Percentiles rank a stretch among this genome's conserved stretches.
These are phyloP conservation scores for Limtongia smithiae DNA, from an alignment of 805 yeast genomes.

Conservation along the genomic window DNA sequence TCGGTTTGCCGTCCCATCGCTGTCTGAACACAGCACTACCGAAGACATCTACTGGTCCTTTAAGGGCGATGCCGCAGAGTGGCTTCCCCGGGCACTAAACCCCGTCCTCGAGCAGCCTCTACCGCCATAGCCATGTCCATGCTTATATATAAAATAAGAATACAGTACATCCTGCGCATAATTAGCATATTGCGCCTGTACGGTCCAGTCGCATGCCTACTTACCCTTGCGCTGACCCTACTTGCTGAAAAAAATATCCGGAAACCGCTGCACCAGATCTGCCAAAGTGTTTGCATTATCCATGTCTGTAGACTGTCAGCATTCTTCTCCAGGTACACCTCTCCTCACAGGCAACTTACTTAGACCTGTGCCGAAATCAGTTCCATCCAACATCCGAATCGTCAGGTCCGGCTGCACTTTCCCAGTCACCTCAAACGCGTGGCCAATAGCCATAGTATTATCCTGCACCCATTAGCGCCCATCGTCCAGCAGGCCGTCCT, in stretches of 20 bases:
- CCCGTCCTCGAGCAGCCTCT: conserved; percentile 39
- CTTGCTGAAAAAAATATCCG: conserved; percentile 14
- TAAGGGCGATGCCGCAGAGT: conserved; percentile 69
- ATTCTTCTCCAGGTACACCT: background rate
- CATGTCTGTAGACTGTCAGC: conserved; percentile 11
- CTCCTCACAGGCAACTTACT: conserved; percentile 7
- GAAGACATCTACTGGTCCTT: conserved; percentile 11
- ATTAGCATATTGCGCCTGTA: background rate
- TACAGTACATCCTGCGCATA: background rate
- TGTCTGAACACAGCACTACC: background rate
- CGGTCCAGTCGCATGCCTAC: too few species aligned
- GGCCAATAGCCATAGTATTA: conserved; percentile 27
- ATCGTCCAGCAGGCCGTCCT: background rate
- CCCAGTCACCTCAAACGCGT: conserved; percentile 39
- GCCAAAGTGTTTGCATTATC: conserved; percentile 22
- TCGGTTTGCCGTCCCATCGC: background rate
- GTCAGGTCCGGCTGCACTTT: conserved; percentile 35
- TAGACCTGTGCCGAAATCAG: conserved; percentile 29
- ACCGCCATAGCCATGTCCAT: background rate
- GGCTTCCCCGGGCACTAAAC: conserved; percentile 63
- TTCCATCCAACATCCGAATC: conserved; percentile 30
- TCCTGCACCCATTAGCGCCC: background rate
- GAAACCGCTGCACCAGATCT: conserved; percentile 14
- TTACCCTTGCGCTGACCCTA: background rate
- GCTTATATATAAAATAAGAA: too few species aligned